Base-by-base conservation (phyloP, 495 filamentous ascomycete species). In the Zalerion maritima region DNA sequence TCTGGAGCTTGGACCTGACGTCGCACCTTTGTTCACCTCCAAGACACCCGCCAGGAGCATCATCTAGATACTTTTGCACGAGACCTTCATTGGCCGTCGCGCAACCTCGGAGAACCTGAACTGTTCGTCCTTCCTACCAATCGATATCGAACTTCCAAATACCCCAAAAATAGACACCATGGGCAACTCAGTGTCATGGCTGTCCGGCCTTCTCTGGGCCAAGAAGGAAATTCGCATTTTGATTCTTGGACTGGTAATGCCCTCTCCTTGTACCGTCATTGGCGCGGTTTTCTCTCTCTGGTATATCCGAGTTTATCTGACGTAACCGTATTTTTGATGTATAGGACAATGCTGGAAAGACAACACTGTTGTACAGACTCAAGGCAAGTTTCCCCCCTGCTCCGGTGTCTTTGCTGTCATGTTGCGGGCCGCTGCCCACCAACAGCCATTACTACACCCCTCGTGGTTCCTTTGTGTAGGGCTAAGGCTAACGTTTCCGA, bases 171-270 rank as follows among this genome's bases (percentile, higher is more conserved):
- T 11, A 38, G 28, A 23, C 47, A 65, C 52, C 28, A 94, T 94
- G 86, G 86, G 86, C 47, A 75, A 65, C 32, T 74, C 71, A 43
- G 57, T 89, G 38, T 87, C 82, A 39, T 77, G 76, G 57, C 67
- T 86, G 51, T 76, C 73, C 29, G 52, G 57, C 49, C 56, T 91
- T 15, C 34, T 94, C 15, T 94, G 77, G 77, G 58, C 78, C 15
- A 94, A 94, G 67, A 97, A 94, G 57, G 89, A 97, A 54, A 94
- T 94, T 34, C 65, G 89, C 37, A 97, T 97, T 49, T 60, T 97
- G 39, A 97, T 97, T 35, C 58, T 97, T 34, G 89, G 89, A 43
- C 72, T 97, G 55, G 86, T 94, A 74, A n/a, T 42, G 73, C 36
- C 42, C 32, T 31, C 31, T 32, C 25, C 19, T 23, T 25, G 32